These are phyloP conservation scores for Claviceps pazoutovae DNA, from an alignment of 2,329 filamentous ascomycete genomes.

Conservation along the genomic window DNA sequence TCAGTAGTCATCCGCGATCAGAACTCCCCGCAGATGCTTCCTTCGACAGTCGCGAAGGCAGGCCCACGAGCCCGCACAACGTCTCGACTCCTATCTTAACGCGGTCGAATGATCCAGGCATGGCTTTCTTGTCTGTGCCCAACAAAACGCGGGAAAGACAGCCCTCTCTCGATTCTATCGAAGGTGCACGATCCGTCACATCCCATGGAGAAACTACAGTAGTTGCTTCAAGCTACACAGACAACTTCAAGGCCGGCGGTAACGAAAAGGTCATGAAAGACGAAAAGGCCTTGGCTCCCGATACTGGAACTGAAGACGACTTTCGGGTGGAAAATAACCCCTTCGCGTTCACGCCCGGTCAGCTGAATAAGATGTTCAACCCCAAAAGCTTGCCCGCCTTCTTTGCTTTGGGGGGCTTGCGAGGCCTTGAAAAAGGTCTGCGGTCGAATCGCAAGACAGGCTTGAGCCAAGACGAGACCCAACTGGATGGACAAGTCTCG, in stretches of 20 bases:
- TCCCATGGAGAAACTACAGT: slow-evolving; percentile 52
- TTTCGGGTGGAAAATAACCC: slow-evolving; percentile 67
- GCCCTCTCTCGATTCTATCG: slow-evolving; percentile 56
- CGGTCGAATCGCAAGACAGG: slow-evolving; percentile 59
- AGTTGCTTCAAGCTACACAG: slow-evolving; percentile 29
- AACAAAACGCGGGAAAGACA: slow-evolving; percentile 43
- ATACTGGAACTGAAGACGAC: slow-evolving; percentile 61
- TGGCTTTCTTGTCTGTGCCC: slow-evolving; percentile 54
- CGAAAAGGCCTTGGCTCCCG: slow-evolving; percentile 56
- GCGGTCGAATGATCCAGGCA: slow-evolving; percentile 29
- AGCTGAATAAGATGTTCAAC: slow-evolving; percentile 77
- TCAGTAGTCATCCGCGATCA: slow-evolving; percentile 13
- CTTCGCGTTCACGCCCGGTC: slow-evolving; percentile 73
- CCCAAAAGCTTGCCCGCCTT: slow-evolving; percentile 79
- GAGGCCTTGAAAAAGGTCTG: slow-evolving; percentile 66
- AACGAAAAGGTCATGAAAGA: slow-evolving; percentile 48
- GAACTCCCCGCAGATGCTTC: slow-evolving; percentile 43
- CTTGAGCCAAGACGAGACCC: slow-evolving; percentile 60
- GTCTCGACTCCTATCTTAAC: slow-evolving; percentile 45
- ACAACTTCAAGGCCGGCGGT: slow-evolving; percentile 26
- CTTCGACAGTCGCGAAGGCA: slow-evolving; percentile 51
- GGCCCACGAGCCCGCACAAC: slow-evolving; percentile 60
- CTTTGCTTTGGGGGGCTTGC: slow-evolving; percentile 62
- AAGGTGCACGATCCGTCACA: slow-evolving; percentile 42
- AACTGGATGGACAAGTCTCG: slow-evolving; percentile 48